Evolutionary conservation across 2,329 filamentous ascomycete genomes (phyloP).

Genomic region (Hypoxylon sp.): DNA sequence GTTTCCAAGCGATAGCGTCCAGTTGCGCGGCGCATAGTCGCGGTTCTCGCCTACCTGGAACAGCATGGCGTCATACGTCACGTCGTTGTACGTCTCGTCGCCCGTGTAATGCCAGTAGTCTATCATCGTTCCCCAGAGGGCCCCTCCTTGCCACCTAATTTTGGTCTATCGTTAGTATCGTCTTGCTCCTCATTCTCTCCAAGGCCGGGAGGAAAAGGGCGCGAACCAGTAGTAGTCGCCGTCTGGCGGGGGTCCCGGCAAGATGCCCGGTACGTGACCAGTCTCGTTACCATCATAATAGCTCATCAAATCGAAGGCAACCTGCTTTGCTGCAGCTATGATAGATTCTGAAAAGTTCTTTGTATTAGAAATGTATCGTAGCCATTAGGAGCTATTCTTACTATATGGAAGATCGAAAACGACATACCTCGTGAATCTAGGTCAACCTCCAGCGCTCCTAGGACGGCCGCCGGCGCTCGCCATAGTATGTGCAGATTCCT

Average conservation of each 20-base stretch:
- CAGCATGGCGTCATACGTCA: constrained; percentile 61
- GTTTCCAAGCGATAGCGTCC: constrained; percentile 62
- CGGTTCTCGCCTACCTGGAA: constrained; percentile 62
- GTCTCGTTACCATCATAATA: constrained; percentile 51
- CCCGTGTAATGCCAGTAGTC: constrained; percentile 71
- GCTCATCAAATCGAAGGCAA: constrained; percentile 50
- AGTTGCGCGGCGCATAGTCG: constrained; percentile 63
- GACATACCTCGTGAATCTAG: constrained; percentile 48
- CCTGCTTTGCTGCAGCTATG: constrained; percentile 47
- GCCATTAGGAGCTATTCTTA: neutral
- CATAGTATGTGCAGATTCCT: constrained; percentile 44
- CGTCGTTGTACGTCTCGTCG: constrained; percentile 65
- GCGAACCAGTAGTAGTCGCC: constrained; percentile 53
- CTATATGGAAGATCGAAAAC: neutral
- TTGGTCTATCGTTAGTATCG: constrained; percentile 9
- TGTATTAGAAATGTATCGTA: neutral
- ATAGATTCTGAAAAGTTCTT: constrained; percentile 48
- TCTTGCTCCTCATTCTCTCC: neutral
- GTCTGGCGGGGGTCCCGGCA: constrained; percentile 50
- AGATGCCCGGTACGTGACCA: constrained; percentile 61
- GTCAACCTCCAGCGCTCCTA: constrained; percentile 51
- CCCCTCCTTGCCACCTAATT: constrained; percentile 68
- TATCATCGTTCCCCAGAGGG: constrained; percentile 66
- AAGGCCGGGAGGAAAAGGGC: constrained; percentile 1
- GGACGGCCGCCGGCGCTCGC: constrained; percentile 47